Conservation (phyloP, 768 basidiomycete species). For the Paxillus rubicundulus region DNA sequence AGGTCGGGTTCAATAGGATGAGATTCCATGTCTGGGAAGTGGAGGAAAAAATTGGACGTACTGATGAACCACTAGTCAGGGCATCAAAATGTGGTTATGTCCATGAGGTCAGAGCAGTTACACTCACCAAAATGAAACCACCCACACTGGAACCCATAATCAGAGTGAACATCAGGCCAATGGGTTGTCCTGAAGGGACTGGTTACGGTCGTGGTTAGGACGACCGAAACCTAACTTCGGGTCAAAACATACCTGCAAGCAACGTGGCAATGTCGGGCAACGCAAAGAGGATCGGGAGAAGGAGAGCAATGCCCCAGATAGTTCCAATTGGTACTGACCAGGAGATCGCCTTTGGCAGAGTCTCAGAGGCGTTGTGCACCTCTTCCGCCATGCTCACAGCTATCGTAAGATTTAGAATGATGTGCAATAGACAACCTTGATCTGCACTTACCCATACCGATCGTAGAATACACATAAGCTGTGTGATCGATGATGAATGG, state of each 20-base stretch:
- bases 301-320: conserved; percentile 49
- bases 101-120: conserved; percentile 1
- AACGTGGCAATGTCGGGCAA: conserved; percentile 55
- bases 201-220: conserved; percentile 2
- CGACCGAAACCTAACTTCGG: neutral
- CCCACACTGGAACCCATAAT: conserved; percentile 61
- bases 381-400: conserved; percentile 70
- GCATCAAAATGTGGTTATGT: conserved; percentile 1
- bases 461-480: conserved; percentile 57
- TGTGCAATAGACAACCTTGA: neutral
- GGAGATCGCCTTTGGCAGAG: conserved; percentile 54
- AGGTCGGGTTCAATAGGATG: neutral
- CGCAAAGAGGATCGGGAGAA: conserved; percentile 65
- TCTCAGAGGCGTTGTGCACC: conserved; percentile 52
- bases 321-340: conserved; percentile 54
- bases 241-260: conserved; percentile 42
- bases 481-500: conserved; percentile 17
- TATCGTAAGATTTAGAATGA: conserved; percentile 19
- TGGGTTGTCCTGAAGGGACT: conserved; percentile 63
- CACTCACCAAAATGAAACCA: conserved; percentile 57
- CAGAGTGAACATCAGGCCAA: conserved; percentile 60
- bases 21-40: neutral
- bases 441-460: conserved; percentile 54
- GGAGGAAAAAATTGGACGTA: conserved; percentile 17
- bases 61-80: conserved; percentile 41